Evolutionary conservation across 2,329 filamentous ascomycete genomes (phyloP).

Genomic region (Falciphora oryzae): DNA sequence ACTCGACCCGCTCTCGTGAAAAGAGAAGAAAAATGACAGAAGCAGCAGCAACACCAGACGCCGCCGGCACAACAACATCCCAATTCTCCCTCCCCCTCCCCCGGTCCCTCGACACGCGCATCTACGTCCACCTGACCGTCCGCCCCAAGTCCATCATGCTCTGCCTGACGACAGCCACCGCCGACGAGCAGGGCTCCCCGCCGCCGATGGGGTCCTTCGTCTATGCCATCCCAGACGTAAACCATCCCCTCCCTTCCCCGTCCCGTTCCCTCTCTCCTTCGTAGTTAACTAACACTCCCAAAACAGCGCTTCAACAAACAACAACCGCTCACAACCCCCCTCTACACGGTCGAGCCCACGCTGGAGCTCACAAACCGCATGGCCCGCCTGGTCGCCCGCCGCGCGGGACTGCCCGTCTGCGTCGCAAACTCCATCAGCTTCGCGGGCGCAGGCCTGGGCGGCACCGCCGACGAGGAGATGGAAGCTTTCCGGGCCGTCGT

Average conservation of each 20-base stretch:
- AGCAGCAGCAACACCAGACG: background rate
- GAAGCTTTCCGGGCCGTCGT: slow-evolving; percentile 74
- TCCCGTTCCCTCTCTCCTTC: slow-evolving; percentile 8
- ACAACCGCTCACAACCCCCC: slow-evolving; percentile 68
- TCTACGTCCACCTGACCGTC: slow-evolving; percentile 55
- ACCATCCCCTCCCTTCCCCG: slow-evolving; percentile 15
- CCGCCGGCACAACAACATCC: slow-evolving; percentile 17
- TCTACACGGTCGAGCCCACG: slow-evolving; percentile 70
- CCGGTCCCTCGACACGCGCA: slow-evolving; percentile 52
- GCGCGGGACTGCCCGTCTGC: slow-evolving; percentile 71
- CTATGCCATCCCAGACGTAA: slow-evolving; percentile 86
- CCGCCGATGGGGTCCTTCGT: slow-evolving; percentile 80
- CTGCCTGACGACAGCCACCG: slow-evolving; percentile 54
- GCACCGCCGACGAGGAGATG: slow-evolving; percentile 89
- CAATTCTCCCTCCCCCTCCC: slow-evolving; percentile 57
- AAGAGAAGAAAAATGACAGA: too few relatives aligned
- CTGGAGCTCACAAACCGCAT: slow-evolving; percentile 83
- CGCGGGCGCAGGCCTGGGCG: slow-evolving; percentile 65
- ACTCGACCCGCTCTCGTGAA: background rate
- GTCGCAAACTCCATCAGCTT: slow-evolving; percentile 85
- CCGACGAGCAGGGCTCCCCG: slow-evolving; percentile 43
- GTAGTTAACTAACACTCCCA: background rate
- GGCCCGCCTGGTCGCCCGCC: slow-evolving; percentile 75
- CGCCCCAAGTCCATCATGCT: slow-evolving; percentile 52
- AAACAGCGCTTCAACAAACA: slow-evolving; percentile 43